These are phyloP conservation scores for Hypoxylon sp. DNA, from an alignment of 2,329 filamentous ascomycete species.

Conservation along the genomic window DNA sequence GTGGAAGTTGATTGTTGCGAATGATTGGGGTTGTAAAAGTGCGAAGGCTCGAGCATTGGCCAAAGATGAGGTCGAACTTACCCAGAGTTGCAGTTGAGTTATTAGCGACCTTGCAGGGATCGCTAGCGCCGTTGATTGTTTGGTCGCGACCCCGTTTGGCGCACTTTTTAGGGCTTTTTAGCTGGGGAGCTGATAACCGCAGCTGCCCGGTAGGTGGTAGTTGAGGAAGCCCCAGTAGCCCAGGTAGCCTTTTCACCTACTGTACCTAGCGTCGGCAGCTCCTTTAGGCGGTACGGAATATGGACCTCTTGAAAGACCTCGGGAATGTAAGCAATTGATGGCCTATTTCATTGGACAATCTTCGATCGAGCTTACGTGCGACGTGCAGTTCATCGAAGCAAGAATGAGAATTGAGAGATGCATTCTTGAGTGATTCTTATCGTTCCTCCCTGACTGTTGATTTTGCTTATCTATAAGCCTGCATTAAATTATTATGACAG, in stretches of 20 bases:
- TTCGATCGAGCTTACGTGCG: slow-evolving; percentile 8
- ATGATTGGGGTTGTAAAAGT: slow-evolving; percentile 33
- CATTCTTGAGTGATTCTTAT: slow-evolving; percentile 4
- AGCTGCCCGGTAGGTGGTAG: slow-evolving; percentile 18
- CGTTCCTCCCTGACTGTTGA: background rate
- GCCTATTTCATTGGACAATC: slow-evolving; percentile 18
- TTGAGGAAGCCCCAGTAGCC: background rate
- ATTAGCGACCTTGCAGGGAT: slow-evolving; percentile 27
- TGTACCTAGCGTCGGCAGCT: background rate
- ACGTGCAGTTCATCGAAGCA: slow-evolving; percentile 4
- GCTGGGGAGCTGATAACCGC: slow-evolving; percentile 18
- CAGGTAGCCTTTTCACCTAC: too few species aligned
- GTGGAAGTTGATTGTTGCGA: slow-evolving; percentile 18
- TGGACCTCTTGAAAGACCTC: slow-evolving; percentile 1
- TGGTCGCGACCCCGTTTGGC: slow-evolving; percentile 35
- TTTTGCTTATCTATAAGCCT: slow-evolving; percentile 12
- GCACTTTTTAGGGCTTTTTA: slow-evolving; percentile 28
- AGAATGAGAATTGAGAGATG: background rate
- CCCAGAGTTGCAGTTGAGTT: slow-evolving; percentile 16
- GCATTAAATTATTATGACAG: slow-evolving; percentile 4
- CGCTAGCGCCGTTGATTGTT: slow-evolving; percentile 14
- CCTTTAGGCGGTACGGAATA: background rate
- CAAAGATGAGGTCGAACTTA: slow-evolving; percentile 39
- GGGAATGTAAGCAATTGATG: background rate
- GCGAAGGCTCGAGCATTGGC: slow-evolving; percentile 38